Evolutionary conservation across 257 asterid species (phyloP), one percentile per base, ranked within the genome.

Genomic region (Jacaranda copaia): DNA sequence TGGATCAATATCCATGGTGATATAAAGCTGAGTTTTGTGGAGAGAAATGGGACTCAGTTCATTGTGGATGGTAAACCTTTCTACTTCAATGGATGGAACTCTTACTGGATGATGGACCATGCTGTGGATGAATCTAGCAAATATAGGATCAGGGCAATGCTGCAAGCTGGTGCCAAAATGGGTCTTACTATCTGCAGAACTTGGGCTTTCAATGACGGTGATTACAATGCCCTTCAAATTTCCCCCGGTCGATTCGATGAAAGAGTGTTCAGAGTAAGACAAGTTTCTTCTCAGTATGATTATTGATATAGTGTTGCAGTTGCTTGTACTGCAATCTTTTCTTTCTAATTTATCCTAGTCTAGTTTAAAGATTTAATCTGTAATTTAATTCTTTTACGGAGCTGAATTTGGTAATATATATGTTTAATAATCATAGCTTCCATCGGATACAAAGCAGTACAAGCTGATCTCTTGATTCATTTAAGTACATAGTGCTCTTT

Each of bases 191-290:
- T 96, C 0, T 96, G 98, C 48, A 88, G 99, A 84, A 88, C 99
- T 77, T 96, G 99, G 99, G 98, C 98, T 70, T 96, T 96, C 84
- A 96, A 86, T 84, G 99, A 96, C 70, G 99, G 96, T 81, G 97
- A 84, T 69, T 93, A 93, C 68, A 96, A 96, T 81, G 98, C 99
- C 67, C 88, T 96, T 14, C 99, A 93, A 74, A 80, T 91, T 80
- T 83, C 97, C 40, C 99, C 99, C 0, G 99, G 99, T 55, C 88
- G 85, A 83, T 96, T 85, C 81, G 91, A 96, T 53, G 99, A 91
- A 70, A 81, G 83, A 77, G 98, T 92, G 0, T 96, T 96, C 81
- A 89, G 93, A 76, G 99, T 96, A 93, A 87, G 96, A 25, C 13
- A 36, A 16, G 13, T 63, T 48, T 65, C 18, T 76, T 77, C 56